phyloP scores from a whole-genome alignment of 108 stramenopile species.

The Nitzschia sp. region DNA sequence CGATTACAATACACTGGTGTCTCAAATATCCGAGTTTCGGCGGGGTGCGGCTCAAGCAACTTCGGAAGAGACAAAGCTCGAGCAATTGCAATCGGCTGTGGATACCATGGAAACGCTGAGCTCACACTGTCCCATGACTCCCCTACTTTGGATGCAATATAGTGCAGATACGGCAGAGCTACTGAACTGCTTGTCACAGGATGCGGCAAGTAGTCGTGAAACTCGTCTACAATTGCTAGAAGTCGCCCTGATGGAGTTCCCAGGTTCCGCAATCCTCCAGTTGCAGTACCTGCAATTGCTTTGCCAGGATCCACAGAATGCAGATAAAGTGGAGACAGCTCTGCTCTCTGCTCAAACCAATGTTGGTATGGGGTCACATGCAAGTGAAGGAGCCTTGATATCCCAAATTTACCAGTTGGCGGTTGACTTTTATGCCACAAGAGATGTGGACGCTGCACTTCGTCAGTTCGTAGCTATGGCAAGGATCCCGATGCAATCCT shows the following conservation, averaged over 20 bases:
- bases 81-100: constrained; percentile 28
- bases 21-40: constrained; percentile 31
- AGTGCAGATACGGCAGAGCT: constrained; percentile 56
- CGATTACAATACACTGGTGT: constrained; percentile 52
- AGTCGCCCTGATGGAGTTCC: constrained; percentile 71
- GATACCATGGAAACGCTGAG: constrained; percentile 34
- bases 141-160: constrained; percentile 87
- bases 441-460: constrained; percentile 9
- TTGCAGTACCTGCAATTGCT: constrained; percentile 51
- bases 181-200: constrained; percentile 31
- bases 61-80: constrained; percentile 8
- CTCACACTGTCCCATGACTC: constrained; percentile 81
- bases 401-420: constrained; percentile 23
- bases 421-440: constrained; percentile 8
- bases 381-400: constrained; percentile 39
- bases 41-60: constrained; percentile 1
- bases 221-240: constrained; percentile 64
- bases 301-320: neutral
- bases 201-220: constrained; percentile 29
- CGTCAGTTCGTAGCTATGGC: constrained; percentile 34
- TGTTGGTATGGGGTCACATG: constrained; percentile 71
- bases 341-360: constrained; percentile 47
- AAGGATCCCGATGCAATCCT: constrained; percentile 36
- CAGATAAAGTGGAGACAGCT: constrained; percentile 38
- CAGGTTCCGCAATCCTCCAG: constrained; percentile 57